These are phyloP conservation scores for Neonectria magnoliae DNA, from an alignment of 2,329 filamentous ascomycete species.

Conservation along the genomic window DNA sequence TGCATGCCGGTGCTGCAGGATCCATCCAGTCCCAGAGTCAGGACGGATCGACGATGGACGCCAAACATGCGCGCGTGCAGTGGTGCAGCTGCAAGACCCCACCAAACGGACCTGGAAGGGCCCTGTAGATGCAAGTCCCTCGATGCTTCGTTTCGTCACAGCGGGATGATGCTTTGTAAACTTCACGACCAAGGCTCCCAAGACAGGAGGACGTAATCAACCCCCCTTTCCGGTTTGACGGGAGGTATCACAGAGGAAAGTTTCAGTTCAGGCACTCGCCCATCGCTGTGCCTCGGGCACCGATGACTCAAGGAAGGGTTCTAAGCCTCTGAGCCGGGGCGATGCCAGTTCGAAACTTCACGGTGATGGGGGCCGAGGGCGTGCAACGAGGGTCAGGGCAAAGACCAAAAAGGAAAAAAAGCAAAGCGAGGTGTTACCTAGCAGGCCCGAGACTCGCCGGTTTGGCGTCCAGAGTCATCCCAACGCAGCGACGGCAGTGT, in stretches of 20 bases:
- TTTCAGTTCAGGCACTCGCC: constrained; percentile 6
- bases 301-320: constrained; percentile 23
- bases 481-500: neutral
- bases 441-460: neutral
- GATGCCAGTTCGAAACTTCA: constrained; percentile 33
- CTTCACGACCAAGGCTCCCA: neutral
- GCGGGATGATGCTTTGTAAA: neutral
- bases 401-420: neutral
- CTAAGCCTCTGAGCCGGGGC: constrained; percentile 27
- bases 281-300: constrained; percentile 28
- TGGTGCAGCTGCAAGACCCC: constrained; percentile 38
- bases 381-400: neutral
- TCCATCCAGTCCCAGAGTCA: constrained; percentile 2
- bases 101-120: constrained; percentile 23
- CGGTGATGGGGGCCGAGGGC: neutral
- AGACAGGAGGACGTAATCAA: constrained; percentile 21
- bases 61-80: constrained; percentile 15
- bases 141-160: constrained; percentile 28
- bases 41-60: neutral
- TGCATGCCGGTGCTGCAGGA: constrained; percentile 1
- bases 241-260: constrained; percentile 11
- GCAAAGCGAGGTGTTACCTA: neutral
- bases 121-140: constrained; percentile 26
- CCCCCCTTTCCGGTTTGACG: constrained; percentile 21
- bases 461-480: neutral